Conservation (phyloP, 1,284 basidiomycete species). For the Mycena citricolor region DNA sequence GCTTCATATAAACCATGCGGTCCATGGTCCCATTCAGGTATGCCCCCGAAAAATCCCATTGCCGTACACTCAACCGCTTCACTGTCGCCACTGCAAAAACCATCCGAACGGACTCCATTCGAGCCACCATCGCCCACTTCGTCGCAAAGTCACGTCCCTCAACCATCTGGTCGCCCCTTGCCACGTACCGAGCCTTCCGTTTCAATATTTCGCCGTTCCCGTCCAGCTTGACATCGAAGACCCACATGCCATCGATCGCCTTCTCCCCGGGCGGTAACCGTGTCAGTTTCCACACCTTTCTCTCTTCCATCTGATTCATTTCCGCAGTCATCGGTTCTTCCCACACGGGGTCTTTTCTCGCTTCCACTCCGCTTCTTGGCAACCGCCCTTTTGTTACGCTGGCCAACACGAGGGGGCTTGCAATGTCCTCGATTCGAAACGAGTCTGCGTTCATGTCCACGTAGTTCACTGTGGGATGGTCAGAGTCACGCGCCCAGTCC, state of each 20-base stretch:
- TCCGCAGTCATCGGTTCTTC: background rate
- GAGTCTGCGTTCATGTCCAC: no score
- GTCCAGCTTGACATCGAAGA: constrained; percentile 38
- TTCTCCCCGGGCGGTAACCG: background rate
- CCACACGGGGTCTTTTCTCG: no score
- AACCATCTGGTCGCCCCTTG: constrained; percentile 39
- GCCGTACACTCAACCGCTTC: constrained; percentile 28
- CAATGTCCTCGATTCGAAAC: no score
- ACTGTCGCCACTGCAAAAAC: constrained; percentile 30
- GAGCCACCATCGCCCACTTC: constrained; percentile 35
- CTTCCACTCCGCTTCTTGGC: no score
- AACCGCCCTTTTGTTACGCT: no score
- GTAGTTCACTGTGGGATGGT: no score
- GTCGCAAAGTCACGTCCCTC: constrained; percentile 40
- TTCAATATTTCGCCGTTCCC: constrained; percentile 28
- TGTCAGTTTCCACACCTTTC: constrained; percentile 9
- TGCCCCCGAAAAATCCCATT: constrained; percentile 34
- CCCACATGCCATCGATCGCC: constrained; percentile 28
- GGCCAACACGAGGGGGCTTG: no score
- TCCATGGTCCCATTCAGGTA: constrained; percentile 32
- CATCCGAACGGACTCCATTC: constrained; percentile 31
- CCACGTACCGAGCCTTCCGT: constrained; percentile 41
- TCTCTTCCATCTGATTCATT: background rate
- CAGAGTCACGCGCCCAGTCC: constrained; percentile 2
- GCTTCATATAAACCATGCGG: constrained; percentile 24